A percentile compares a stretch with the other conserved stretches of the same genome.
Conservation (phyloP, 164 flowering plant species). For the Euptelea pleiosperma region DNA sequence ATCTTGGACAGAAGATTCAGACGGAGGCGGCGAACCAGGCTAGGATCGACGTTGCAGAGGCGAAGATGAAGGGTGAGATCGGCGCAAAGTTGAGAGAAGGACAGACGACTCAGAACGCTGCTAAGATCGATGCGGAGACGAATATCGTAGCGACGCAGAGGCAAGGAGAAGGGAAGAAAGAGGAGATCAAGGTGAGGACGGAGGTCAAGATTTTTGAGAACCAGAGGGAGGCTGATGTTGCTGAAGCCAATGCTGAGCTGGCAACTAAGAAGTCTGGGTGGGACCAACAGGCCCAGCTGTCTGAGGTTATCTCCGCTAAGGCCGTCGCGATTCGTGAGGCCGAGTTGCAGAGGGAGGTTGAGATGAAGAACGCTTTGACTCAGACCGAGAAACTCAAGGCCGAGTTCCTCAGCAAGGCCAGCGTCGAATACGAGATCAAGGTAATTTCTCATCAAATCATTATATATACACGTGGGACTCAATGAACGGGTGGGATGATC, state of each 20-base stretch:
- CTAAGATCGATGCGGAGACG: conserved; percentile 11
- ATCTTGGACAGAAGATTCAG: conserved; percentile 6
- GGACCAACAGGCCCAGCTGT: conserved; percentile 3
- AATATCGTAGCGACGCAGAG: background rate
- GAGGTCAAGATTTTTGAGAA: conserved; percentile 5
- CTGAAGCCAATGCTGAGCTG: too few relatives aligned
- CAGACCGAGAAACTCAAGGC: conserved; percentile 40
- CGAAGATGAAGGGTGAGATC: conserved; percentile 9
- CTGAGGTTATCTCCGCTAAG: conserved; percentile 40
- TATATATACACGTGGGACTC: too few relatives aligned
- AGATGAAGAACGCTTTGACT: conserved; percentile 33
- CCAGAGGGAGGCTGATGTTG: conserved; percentile 2
- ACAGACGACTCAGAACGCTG: background rate
- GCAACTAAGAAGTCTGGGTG: background rate
- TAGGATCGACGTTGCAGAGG: conserved; percentile 1
- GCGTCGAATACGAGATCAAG: conserved; percentile 41
- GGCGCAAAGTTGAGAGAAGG: conserved; percentile 6
- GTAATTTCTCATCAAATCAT: too few relatives aligned
- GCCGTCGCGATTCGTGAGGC: too few relatives aligned
- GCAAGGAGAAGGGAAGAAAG: conserved; percentile 4
- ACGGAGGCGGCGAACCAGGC: conserved; percentile 6
- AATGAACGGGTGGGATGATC: too few relatives aligned
- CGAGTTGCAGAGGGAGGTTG: too few relatives aligned
- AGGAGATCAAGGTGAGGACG: conserved; percentile 9
- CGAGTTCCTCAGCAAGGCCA: conserved; percentile 38